These are phyloP conservation scores for Lentithecium fluviatile DNA, from an alignment of 495 filamentous ascomycete genomes.

Conservation along the genomic window DNA sequence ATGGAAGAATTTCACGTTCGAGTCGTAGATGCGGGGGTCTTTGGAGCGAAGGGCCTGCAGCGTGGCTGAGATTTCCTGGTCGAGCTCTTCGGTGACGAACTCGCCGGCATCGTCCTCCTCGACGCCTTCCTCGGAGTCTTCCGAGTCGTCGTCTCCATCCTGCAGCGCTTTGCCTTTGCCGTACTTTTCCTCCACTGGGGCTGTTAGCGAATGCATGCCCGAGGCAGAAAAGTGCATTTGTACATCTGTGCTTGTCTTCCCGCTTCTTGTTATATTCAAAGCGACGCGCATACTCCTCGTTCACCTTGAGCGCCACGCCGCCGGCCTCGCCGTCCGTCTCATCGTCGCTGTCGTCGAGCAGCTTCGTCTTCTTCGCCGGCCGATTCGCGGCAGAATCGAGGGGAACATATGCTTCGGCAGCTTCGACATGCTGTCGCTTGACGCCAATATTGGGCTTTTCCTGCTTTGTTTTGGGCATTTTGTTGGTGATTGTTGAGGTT, in stretches of 20 bases:
- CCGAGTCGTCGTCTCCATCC: conserved; percentile 48
- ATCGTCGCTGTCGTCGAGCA: conserved; percentile 37
- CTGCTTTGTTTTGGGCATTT: background rate
- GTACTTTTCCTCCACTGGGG: conserved; percentile 81
- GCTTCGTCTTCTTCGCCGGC: conserved; percentile 38
- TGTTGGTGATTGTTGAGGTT: background rate
- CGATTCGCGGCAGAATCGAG: conserved; percentile 8
- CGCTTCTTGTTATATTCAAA: conserved; percentile 98
- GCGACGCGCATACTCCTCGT: conserved; percentile 80
- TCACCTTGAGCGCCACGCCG: conserved; percentile 68
- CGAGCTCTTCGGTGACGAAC: conserved; percentile 75
- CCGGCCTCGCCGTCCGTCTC: conserved; percentile 47
- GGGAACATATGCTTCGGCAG: background rate
- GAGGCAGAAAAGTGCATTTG: conserved; percentile 40
- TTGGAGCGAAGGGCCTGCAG: conserved; percentile 82
- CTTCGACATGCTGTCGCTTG: background rate
- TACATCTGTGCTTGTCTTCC: conserved; percentile 79
- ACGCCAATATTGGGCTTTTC: conserved; percentile 1
- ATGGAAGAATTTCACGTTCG: conserved; percentile 70
- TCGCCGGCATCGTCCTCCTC: conserved; percentile 88
- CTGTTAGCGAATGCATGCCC: conserved; percentile 8
- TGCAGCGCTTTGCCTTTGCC: conserved; percentile 49
- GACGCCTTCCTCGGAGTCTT: conserved; percentile 65
- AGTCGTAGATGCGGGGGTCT: conserved; percentile 87
- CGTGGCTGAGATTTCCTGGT: conserved; percentile 81